Evolutionary conservation across 2,329 filamentous ascomycete species (phyloP).

Genomic region (Ascochyta clinopodiicola): DNA sequence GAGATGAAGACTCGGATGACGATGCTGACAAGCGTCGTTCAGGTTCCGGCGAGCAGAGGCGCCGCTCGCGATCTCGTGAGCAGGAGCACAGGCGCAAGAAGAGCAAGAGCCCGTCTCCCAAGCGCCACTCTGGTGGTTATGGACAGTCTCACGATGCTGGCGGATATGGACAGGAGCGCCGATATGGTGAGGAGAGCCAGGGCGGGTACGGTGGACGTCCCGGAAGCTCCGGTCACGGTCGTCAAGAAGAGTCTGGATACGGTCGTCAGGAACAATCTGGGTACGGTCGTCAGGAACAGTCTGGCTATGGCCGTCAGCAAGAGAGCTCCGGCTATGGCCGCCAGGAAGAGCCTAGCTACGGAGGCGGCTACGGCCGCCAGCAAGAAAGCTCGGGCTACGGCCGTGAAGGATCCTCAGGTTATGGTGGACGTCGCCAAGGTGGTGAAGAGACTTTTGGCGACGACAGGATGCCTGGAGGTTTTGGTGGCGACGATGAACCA

Average conservation of each 20-base stretch:
- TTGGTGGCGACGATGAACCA: slow-evolving; percentile 24
- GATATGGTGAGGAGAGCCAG: slow-evolving; percentile 28
- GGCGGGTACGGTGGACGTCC: slow-evolving; percentile 8
- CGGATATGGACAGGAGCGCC: slow-evolving; percentile 28
- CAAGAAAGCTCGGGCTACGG: slow-evolving; percentile 18
- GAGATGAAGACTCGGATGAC: slow-evolving; percentile 35
- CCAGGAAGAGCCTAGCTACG: slow-evolving; percentile 4
- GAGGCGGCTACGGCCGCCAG: slow-evolving; percentile 11
- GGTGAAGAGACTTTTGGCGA: slow-evolving; percentile 18
- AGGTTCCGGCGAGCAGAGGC: slow-evolving; percentile 26
- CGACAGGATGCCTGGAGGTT: slow-evolving; percentile 22
- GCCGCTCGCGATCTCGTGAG: slow-evolving; percentile 16
- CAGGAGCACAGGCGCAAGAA: slow-evolving; percentile 21
- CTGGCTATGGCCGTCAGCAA: slow-evolving; percentile 10
- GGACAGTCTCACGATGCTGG: slow-evolving; percentile 12
- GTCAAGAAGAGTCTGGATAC: slow-evolving; percentile 8
- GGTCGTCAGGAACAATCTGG: slow-evolving; percentile 1
- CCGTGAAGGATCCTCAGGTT: background rate
- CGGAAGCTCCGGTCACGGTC: slow-evolving; percentile 9
- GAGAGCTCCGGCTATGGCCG: slow-evolving; percentile 10
- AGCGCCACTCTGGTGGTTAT: slow-evolving; percentile 28
- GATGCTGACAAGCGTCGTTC: slow-evolving; percentile 35
- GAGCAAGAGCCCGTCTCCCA: slow-evolving; percentile 25
- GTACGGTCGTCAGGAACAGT: background rate
- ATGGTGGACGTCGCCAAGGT: slow-evolving; percentile 12